These are phyloP conservation scores for Smithsoniella earleae DNA, from an alignment of 163 green algal species.

Conservation along the genomic window DNA sequence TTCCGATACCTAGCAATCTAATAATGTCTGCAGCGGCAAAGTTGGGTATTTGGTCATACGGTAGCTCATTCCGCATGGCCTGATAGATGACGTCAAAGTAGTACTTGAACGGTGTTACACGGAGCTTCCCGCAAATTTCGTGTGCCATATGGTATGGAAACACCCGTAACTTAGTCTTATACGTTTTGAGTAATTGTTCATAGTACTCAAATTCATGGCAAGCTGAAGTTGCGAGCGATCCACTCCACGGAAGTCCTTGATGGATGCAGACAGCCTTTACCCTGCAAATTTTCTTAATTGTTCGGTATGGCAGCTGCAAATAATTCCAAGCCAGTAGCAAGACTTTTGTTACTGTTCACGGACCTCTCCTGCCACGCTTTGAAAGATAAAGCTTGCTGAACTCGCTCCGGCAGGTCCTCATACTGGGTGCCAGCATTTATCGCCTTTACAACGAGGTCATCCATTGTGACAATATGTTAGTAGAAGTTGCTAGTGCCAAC, in stretches of 20 bases:
- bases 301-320: no score
- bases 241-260: conserved; percentile 55
- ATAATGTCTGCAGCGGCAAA: conserved; percentile 87
- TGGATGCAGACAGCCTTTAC: conserved; percentile 73
- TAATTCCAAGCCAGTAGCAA: no score
- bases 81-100: conserved; percentile 74
- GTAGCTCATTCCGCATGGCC: conserved; percentile 68
- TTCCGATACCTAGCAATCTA: conserved; percentile 68
- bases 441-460: conserved; percentile 15
- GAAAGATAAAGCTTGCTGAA: conserved; percentile 28
- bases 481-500: no score
- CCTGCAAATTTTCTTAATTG: no score
- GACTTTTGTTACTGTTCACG: no score
- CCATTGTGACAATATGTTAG: background rate
- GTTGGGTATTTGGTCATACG: conserved; percentile 91
- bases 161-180: conserved; percentile 45
- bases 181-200: conserved; percentile 54
- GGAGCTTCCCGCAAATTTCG: conserved; percentile 73
- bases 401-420: background rate
- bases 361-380: conserved; percentile 27
- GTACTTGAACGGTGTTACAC: conserved; percentile 75
- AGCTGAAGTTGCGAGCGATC: conserved; percentile 44
- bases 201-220: conserved; percentile 83
- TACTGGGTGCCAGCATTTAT: background rate
- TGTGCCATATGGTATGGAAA: conserved; percentile 88